phyloP scores from a whole-genome alignment of 2,329 filamentous ascomycete species.

The Pseudogymnoascus destructans region DNA sequence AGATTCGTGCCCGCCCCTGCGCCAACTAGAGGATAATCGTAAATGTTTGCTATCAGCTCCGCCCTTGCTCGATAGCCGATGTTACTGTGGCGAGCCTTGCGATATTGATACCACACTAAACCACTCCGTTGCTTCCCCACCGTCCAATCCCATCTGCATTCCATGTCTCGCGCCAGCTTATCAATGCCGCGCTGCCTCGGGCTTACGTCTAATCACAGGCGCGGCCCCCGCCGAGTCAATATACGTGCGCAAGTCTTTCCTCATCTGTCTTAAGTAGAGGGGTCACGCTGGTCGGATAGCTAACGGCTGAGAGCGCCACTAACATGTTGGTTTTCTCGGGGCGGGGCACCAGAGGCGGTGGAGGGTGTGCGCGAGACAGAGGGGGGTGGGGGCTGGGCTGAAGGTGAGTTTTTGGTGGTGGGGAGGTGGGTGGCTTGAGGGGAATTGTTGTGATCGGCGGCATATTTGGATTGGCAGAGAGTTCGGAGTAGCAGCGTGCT shows the following conservation, averaged over 20 bases:
- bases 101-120: not conserved
- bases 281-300: not conserved
- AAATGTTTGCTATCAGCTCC: not conserved
- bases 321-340: constrained; percentile 6
- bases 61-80: not conserved
- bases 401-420: not conserved
- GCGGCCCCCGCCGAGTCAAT: not conserved
- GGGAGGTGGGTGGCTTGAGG: not conserved
- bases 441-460: not conserved
- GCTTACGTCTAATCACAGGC: not conserved
- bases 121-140: not conserved
- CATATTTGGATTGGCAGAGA: not conserved
- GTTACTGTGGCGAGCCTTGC: not conserved
- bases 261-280: not conserved
- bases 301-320: not conserved
- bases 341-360: not conserved
- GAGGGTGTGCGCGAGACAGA: not conserved
- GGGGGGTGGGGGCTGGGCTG: not conserved
- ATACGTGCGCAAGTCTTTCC: not conserved
- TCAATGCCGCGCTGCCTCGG: not conserved
- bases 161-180: constrained; percentile 1
- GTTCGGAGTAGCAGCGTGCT: not conserved
- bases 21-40: not conserved
- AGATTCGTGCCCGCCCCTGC: not conserved
- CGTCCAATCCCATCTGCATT: not conserved